These are phyloP conservation scores for Candida sithepensis DNA, from an alignment of 805 yeast genomes.

Conservation along the genomic window DNA sequence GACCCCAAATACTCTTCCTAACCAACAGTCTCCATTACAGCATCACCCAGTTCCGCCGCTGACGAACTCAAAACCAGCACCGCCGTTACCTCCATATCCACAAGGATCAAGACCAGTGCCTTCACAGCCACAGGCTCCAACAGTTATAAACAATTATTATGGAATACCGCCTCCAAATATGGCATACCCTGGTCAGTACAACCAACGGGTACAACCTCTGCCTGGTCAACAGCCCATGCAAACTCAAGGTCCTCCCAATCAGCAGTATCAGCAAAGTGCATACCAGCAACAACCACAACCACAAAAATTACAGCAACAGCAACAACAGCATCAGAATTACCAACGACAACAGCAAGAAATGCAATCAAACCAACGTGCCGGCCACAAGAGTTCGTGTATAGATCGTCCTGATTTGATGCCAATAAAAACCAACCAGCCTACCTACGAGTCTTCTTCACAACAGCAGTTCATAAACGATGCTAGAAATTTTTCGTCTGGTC, in stretches of 20 bases:
- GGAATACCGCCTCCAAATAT: not conserved
- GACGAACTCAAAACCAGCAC: not conserved
- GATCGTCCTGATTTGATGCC: not conserved
- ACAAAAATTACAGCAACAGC: conserved; percentile 8
- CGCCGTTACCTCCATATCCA: conserved; percentile 10
- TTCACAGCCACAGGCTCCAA: not conserved
- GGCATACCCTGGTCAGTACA: not conserved
- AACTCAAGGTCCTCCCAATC: not conserved
- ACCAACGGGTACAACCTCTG: conserved; percentile 3
- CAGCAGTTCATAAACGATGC: conserved; percentile 3
- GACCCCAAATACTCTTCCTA: conserved; percentile 8
- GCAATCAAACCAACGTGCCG: not conserved
- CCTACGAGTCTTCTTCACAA: conserved; percentile 10
- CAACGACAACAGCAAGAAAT: not conserved
- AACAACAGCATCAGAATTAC: not conserved
- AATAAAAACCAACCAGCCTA: conserved; percentile 3
- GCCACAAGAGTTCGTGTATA: too few relatives aligned
- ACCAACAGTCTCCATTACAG: conserved; percentile 13
- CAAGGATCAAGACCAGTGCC: conserved; percentile 1
- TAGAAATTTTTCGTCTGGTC: not conserved
- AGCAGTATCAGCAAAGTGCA: not conserved
- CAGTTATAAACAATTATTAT: conserved; percentile 20
- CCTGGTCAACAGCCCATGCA: conserved; percentile 6
- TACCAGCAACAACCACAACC: conserved; percentile 5
- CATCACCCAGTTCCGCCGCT: conserved; percentile 5